phyloP scores from a whole-genome alignment of 1,284 basidiomycete genomes.

The Cutaneotrichosporon dermatis region DNA sequence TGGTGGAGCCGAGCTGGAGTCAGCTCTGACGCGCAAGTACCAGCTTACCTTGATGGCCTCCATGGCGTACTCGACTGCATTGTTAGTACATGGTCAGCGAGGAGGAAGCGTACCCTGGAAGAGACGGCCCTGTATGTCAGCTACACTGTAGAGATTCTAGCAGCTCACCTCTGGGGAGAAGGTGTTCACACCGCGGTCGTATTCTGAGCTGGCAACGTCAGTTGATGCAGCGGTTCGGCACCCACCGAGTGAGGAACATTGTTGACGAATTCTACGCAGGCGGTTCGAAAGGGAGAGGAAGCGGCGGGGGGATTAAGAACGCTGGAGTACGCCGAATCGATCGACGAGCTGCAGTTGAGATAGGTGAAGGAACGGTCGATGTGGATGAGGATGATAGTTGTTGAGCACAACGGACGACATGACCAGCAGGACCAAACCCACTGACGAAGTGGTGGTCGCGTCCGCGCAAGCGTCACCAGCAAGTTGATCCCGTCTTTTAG shows the following conservation, averaged over 20 bases:
- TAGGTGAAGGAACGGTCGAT: no score
- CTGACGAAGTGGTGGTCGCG: slow-evolving; percentile 1
- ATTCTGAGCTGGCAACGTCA: slow-evolving; percentile 40
- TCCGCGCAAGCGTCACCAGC: slow-evolving; percentile 10
- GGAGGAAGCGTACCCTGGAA: slow-evolving; percentile 49
- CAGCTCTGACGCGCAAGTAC: neutral
- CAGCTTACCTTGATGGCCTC: slow-evolving; percentile 85
- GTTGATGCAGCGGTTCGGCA: neutral
- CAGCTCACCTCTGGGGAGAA: slow-evolving; percentile 83
- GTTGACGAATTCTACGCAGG: no score
- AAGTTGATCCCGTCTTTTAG: neutral
- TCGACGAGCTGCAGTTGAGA: no score
- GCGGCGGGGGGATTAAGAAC: no score
- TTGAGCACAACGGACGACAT: no score
- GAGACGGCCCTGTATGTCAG: slow-evolving; percentile 48
- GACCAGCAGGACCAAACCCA: neutral
- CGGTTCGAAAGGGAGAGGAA: no score
- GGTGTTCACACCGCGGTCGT: slow-evolving; percentile 94
- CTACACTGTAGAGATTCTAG: neutral
- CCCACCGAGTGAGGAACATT: slow-evolving; percentile 49
- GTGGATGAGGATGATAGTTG: no score
- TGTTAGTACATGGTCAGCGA: neutral
- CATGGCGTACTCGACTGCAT: slow-evolving; percentile 94
- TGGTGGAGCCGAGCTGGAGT: slow-evolving; percentile 87
- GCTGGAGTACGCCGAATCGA: no score